Evolutionary conservation across 768 basidiomycete species (phyloP).

Genomic region (Lactifluus piperatus): DNA sequence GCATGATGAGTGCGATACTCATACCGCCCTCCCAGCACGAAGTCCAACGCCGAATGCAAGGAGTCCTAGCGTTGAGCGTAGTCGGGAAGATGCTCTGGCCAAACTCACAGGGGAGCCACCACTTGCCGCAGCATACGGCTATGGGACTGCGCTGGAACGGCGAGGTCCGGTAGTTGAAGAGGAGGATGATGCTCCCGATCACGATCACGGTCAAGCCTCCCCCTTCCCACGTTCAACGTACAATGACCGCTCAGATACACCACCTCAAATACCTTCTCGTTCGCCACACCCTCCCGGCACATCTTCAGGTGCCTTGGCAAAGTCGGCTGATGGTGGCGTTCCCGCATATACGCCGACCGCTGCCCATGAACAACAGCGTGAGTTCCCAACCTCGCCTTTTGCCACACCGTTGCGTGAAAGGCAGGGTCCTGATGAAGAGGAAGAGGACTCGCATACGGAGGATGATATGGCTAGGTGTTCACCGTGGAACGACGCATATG

Average conservation of each 20-base stretch:
- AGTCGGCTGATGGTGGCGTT: slow-evolving; percentile 38
- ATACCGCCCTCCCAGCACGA: background rate
- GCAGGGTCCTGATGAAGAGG: slow-evolving; percentile 43
- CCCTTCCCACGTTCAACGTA: slow-evolving; percentile 32
- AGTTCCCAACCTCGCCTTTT: slow-evolving; percentile 63
- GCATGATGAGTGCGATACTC: slow-evolving; percentile 2
- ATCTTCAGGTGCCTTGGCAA: slow-evolving; percentile 39
- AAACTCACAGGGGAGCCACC: slow-evolving; percentile 15
- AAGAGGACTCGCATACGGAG: slow-evolving; percentile 48
- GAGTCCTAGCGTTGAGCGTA: slow-evolving; percentile 19
- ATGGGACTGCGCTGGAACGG: slow-evolving; percentile 12
- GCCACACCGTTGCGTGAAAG: slow-evolving; percentile 61
- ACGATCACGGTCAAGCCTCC: slow-evolving; percentile 25
- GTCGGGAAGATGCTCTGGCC: slow-evolving; percentile 17
- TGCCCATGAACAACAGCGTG: slow-evolving; percentile 47
- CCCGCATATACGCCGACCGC: slow-evolving; percentile 40
- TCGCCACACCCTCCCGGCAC: slow-evolving; percentile 45
- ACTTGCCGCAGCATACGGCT: slow-evolving; percentile 6
- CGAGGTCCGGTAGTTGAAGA: slow-evolving; percentile 19
- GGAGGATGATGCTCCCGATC: slow-evolving; percentile 18
- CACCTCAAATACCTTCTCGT: slow-evolving; percentile 27
- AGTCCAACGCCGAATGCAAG: slow-evolving; percentile 17
- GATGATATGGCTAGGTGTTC: slow-evolving; percentile 24
- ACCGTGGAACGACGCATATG: slow-evolving; percentile 21
- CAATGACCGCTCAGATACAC: slow-evolving; percentile 38